Percentiles rank a stretch among this genome's conserved stretches.
Evolutionary conservation across 1,284 basidiomycete species (phyloP).

Genomic region (Melampsora medusae): DNA sequence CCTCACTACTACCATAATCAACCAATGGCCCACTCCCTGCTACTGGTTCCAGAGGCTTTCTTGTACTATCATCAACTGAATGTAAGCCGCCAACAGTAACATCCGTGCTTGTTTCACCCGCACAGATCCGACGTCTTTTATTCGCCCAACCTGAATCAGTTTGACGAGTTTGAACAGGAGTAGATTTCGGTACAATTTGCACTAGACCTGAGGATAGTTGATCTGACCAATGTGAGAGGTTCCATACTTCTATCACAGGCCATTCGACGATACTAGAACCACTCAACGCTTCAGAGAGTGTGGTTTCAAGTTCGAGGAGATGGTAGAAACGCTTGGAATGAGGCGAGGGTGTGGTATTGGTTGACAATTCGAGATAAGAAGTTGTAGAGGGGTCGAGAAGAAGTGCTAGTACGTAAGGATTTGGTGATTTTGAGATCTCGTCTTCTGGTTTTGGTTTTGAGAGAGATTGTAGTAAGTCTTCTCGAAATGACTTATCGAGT

Average conservation of each 20-base stretch:
- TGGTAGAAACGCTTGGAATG: not conserved
- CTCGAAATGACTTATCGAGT: not conserved
- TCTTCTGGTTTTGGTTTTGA: not conserved
- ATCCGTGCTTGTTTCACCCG: not conserved
- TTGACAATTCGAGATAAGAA: no score
- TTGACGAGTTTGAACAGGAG: not conserved
- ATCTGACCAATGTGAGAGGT: not conserved
- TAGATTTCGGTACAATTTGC: not conserved
- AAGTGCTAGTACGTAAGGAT: not conserved
- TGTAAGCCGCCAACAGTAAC: no score
- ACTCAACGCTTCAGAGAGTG: conserved; percentile 4
- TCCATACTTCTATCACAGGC: conserved; percentile 40
- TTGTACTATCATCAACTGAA: no score
- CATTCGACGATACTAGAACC: conserved; percentile 32
- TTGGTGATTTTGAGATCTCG: not conserved
- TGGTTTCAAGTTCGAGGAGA: conserved; percentile 11
- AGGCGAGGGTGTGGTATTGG: not conserved
- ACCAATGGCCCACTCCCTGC: not conserved
- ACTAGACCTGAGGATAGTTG: conserved; percentile 15
- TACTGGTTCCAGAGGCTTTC: not conserved
- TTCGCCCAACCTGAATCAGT: conserved; percentile 7
- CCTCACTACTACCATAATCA: conserved; percentile 1
- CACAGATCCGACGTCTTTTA: not conserved
- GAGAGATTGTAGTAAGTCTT: not conserved
- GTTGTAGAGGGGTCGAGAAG: not conserved